These are phyloP conservation scores for Lactarius deliciosus DNA, from an alignment of 768 basidiomycete species.

Conservation along the genomic window DNA sequence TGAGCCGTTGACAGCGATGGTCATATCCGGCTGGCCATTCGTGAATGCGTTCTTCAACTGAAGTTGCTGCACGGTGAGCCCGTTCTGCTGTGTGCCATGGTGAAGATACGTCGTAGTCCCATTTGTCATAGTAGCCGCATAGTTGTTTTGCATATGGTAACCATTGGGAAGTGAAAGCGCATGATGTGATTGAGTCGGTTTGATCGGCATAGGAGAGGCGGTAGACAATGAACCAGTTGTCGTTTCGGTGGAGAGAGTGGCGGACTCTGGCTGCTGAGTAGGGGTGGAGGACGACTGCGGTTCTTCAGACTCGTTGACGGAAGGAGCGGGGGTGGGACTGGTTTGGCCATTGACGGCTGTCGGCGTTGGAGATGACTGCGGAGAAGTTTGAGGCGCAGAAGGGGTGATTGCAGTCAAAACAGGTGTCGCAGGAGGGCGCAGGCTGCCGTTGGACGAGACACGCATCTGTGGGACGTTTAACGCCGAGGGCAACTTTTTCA, in stretches of 20 bases:
- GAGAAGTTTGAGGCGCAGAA: constrained; percentile 34
- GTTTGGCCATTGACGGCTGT: constrained; percentile 21
- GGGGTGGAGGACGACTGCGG: constrained; percentile 25
- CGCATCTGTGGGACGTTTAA: constrained; percentile 55
- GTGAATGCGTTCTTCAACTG: constrained; percentile 58
- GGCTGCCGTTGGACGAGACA: constrained; percentile 57
- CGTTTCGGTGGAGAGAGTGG: constrained; percentile 13
- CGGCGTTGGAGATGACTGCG: constrained; percentile 27
- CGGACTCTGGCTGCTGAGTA: constrained; percentile 20
- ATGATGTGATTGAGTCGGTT: constrained; percentile 47
- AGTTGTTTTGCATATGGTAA: constrained; percentile 39
- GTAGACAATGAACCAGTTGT: constrained; percentile 21
- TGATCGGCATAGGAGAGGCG: constrained; percentile 46
- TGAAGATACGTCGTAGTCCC: constrained; percentile 36
- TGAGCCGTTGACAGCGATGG: constrained; percentile 30
- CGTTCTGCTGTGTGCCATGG: constrained; percentile 39
- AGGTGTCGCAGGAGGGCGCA: constrained; percentile 48
- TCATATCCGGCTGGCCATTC: constrained; percentile 32
- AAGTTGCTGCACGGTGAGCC: constrained; percentile 56
- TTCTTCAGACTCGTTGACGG: constrained; percentile 29
- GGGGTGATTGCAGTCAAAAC: constrained; percentile 37
- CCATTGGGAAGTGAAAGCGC: constrained; percentile 42
- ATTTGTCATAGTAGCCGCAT: constrained; percentile 46
- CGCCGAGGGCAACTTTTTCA: constrained; percentile 61
- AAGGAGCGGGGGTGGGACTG: constrained; percentile 14